Evolutionary conservation across 2,329 filamentous ascomycete genomes (phyloP).

Genomic region (Fusarium hainanense): DNA sequence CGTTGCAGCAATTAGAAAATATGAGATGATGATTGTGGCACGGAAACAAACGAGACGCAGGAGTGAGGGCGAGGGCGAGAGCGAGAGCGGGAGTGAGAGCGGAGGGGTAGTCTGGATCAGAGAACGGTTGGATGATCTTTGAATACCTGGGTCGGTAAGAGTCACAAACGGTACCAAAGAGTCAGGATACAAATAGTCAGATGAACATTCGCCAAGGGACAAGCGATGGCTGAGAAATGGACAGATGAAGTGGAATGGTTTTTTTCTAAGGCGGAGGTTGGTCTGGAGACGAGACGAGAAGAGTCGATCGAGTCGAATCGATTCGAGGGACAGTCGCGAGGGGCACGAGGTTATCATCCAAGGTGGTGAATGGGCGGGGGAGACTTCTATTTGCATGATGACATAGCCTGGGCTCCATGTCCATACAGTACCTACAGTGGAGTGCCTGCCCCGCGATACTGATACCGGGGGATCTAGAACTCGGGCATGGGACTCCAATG

Average conservation of each 20-base stretch:
- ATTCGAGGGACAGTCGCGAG: constrained; percentile 18
- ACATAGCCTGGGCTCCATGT: constrained; percentile 21
- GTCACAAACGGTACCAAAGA: constrained; percentile 10
- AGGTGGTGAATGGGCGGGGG: constrained; percentile 30
- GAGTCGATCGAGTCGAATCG: neutral
- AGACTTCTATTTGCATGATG: constrained; percentile 32
- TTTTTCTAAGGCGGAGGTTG: constrained; percentile 25
- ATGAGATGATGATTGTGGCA: constrained; percentile 21
- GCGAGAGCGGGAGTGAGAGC: neutral
- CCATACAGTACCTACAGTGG: constrained; percentile 7
- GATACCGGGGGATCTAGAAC: neutral
- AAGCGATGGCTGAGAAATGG: constrained; percentile 12
- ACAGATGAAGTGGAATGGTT: constrained; percentile 39
- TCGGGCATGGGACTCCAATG: neutral
- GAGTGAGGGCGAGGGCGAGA: neutral
- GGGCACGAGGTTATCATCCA: constrained; percentile 36
- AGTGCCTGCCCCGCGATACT: constrained; percentile 35
- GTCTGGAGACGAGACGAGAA: constrained; percentile 22
- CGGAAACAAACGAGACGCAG: constrained; percentile 1
- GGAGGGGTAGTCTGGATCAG: constrained; percentile 11
- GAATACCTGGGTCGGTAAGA: constrained; percentile 10
- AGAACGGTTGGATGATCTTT: constrained; percentile 13
- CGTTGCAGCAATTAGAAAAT: constrained; percentile 18
- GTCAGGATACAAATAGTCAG: constrained; percentile 24
- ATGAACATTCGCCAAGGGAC: constrained; percentile 24